phyloP scores from a whole-genome alignment of 495 filamentous ascomycete genomes.

The Talaromyces nanjingensis region DNA sequence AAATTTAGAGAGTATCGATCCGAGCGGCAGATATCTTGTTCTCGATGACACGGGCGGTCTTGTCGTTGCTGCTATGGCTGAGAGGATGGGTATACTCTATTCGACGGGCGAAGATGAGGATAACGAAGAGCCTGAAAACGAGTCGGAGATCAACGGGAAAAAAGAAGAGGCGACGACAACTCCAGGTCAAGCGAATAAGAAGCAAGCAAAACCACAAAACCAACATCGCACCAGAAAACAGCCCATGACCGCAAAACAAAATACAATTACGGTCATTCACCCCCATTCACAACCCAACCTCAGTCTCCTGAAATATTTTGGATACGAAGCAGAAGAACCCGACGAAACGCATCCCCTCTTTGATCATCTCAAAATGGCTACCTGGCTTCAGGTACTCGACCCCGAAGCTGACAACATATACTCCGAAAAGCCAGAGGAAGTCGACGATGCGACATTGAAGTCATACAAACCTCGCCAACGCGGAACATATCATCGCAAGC shows the following conservation, averaged over 20 bases:
- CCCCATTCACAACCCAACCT: constrained; percentile 86
- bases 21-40: constrained; percentile 73
- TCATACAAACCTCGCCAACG: constrained; percentile 70
- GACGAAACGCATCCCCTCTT: constrained; percentile 68
- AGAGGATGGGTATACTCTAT: constrained; percentile 82
- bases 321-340: constrained; percentile 64
- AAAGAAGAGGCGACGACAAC: constrained; percentile 5
- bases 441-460: constrained; percentile 48
- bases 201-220: constrained; percentile 11
- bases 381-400: constrained; percentile 82
- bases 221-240: constrained; percentile 20
- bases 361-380: constrained; percentile 72
- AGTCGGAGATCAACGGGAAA: neutral
- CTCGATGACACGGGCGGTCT: constrained; percentile 88
- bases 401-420: constrained; percentile 68
- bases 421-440: constrained; percentile 44
- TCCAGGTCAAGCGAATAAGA: constrained; percentile 6
- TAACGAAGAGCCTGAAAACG: constrained; percentile 11
- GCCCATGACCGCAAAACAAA: constrained; percentile 51
- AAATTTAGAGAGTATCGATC: constrained; percentile 28
- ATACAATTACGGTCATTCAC: constrained; percentile 85
- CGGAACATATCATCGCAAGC: constrained; percentile 77
- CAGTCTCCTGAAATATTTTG: constrained; percentile 77
- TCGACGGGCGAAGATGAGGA: constrained; percentile 32
- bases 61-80: constrained; percentile 80